These are phyloP conservation scores for Alternaria gaisen DNA, from an alignment of 2,329 filamentous ascomycete species.

Conservation along the genomic window DNA sequence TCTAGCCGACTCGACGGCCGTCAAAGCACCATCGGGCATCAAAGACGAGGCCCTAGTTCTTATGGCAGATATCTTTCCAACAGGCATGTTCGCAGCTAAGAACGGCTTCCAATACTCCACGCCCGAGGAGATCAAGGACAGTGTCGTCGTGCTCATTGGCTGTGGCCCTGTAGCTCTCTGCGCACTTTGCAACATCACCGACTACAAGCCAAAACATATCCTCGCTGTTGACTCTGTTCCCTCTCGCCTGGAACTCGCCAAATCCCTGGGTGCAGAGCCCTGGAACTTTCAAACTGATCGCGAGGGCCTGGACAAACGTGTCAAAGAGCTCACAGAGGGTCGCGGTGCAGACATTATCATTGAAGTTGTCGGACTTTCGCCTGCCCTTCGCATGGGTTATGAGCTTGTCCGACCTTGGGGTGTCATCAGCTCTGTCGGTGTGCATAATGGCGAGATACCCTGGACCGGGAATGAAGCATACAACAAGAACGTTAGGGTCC, in stretches of 20 bases:
- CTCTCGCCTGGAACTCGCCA: conserved; percentile 76
- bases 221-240: conserved; percentile 83
- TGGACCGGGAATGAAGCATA: conserved; percentile 60
- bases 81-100: conserved; percentile 80
- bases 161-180: conserved; percentile 85
- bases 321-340: conserved; percentile 79
- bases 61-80: conserved; percentile 93
- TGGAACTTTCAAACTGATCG: conserved; percentile 78
- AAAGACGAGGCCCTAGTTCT: conserved; percentile 79
- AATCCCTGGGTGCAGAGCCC: conserved; percentile 78
- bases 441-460: conserved; percentile 60
- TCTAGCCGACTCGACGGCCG: conserved; percentile 79
- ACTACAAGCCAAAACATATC: conserved; percentile 76
- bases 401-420: conserved; percentile 62
- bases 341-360: conserved; percentile 87
- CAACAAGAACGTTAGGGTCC: conserved; percentile 59
- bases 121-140: conserved; percentile 66
- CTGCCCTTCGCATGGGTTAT: conserved; percentile 58
- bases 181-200: conserved; percentile 78
- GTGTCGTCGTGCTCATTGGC: conserved; percentile 80
- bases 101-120: conserved; percentile 76
- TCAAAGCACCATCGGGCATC: conserved; percentile 75
- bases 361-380: conserved; percentile 59
- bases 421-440: conserved; percentile 58
- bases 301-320: conserved; percentile 70